phyloP scores from a whole-genome alignment of 2,329 filamentous ascomycete species.

The Aureobasidium melanogenum region DNA sequence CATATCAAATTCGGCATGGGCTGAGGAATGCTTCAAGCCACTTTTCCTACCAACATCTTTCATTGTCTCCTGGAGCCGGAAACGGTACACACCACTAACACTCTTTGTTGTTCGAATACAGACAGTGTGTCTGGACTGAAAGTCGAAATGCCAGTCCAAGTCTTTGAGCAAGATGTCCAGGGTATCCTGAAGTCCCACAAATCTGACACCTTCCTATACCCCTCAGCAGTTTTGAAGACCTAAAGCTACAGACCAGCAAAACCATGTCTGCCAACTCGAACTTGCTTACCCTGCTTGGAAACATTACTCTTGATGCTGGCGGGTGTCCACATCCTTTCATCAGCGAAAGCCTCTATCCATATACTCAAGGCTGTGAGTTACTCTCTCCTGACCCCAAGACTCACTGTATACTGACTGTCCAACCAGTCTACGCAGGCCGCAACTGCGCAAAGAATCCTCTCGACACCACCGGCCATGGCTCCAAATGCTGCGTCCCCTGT shows the following conservation, averaged over 20 bases:
- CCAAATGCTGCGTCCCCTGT: conserved; percentile 70
- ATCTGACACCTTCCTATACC: not conserved
- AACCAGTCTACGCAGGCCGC: conserved; percentile 17
- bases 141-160: not conserved
- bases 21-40: not conserved
- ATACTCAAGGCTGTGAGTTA: conserved; percentile 20
- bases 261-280: not conserved
- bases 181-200: not conserved
- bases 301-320: conserved; percentile 18
- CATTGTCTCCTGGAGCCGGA: not conserved
- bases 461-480: conserved; percentile 15
- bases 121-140: no score
- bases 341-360: conserved; percentile 18
- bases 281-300: conserved; percentile 9
- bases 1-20: not conserved
- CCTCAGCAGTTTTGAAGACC: not conserved
- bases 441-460: conserved; percentile 22
- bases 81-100: not conserved
- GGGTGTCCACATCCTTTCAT: conserved; percentile 22
- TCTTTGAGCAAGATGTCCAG: not conserved
- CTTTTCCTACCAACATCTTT: not conserved
- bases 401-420: not conserved
- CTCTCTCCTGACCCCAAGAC: no score
- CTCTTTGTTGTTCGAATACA: not conserved
- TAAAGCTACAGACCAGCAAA: not conserved